Percentiles rank a stretch among this genome's conserved stretches.
Evolutionary conservation across 768 basidiomycete species (phyloP).

Genomic region (Pisolithus tinctorius): DNA sequence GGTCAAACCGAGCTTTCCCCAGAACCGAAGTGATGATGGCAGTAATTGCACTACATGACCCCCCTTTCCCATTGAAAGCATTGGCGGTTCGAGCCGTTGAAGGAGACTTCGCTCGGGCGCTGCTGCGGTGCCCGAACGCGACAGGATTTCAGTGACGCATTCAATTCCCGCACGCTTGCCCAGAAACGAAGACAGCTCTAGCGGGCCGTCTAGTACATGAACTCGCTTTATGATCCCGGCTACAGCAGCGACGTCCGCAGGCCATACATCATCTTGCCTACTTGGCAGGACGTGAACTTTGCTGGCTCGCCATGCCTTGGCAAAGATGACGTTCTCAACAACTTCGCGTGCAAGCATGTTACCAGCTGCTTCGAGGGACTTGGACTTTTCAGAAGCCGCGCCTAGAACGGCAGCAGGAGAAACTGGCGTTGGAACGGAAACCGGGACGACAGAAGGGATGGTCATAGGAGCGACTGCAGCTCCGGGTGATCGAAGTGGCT

Average conservation of each 20-base stretch:
- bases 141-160: background rate
- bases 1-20: slow-evolving; percentile 75
- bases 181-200: slow-evolving; percentile 42
- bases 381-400: slow-evolving; percentile 56
- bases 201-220: slow-evolving; percentile 31
- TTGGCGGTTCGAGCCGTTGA: slow-evolving; percentile 42
- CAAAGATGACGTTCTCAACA: slow-evolving; percentile 69
- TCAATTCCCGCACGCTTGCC: slow-evolving; percentile 24
- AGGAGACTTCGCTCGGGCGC: slow-evolving; percentile 12
- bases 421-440: slow-evolving; percentile 76
- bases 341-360: slow-evolving; percentile 58
- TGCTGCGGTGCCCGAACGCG: background rate
- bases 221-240: slow-evolving; percentile 31
- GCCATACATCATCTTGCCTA: slow-evolving; percentile 42
- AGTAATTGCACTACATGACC: slow-evolving; percentile 63
- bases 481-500: slow-evolving; percentile 53
- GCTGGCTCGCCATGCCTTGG: slow-evolving; percentile 53
- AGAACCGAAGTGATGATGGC: slow-evolving; percentile 70
- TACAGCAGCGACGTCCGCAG: slow-evolving; percentile 46
- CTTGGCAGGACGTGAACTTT: slow-evolving; percentile 16
- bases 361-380: slow-evolving; percentile 62
- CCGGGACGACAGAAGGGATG: slow-evolving; percentile 33
- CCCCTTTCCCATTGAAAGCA: slow-evolving; percentile 60
- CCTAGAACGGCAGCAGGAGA: slow-evolving; percentile 72
- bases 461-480: slow-evolving; percentile 42